Conservation (phyloP, 2,329 filamentous ascomycete genomes). For the Penicillium sp. region DNA sequence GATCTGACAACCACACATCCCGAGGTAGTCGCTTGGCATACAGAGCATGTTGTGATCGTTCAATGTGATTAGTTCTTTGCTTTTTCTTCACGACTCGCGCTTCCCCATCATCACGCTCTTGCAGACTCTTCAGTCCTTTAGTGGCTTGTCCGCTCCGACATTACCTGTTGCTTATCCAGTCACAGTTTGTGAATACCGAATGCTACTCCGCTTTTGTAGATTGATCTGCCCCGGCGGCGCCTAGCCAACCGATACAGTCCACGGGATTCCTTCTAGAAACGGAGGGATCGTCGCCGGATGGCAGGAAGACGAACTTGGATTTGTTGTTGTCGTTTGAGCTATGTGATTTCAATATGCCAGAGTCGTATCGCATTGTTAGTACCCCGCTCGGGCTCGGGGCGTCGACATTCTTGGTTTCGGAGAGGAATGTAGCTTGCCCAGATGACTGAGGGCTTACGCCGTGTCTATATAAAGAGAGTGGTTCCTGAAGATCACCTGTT, state of each 20-base stretch:
- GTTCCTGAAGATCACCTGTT: not conserved
- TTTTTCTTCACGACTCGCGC: conserved; percentile 2
- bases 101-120: not conserved
- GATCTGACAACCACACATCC: not conserved
- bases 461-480: not conserved
- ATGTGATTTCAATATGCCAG: not conserved
- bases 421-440: not conserved
- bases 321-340: not conserved
- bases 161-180: not conserved
- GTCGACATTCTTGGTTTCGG: not conserved
- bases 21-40: conserved; percentile 5
- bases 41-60: not conserved
- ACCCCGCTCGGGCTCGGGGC: not conserved
- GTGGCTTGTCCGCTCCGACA: not conserved
- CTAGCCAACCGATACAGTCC: not conserved
- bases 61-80: conserved; percentile 7
- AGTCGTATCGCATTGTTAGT: conserved; percentile 6
- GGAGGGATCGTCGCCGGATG: conserved; percentile 1
- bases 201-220: not conserved
- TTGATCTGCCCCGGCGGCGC: not conserved
- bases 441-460: not conserved
- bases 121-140: not conserved
- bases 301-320: not conserved
- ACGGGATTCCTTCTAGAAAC: conserved; percentile 8
- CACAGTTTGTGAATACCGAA: not conserved